A percentile compares a stretch with the other conserved stretches of the same genome.
phyloP scores from a whole-genome alignment of 345 rosid genomes.

The Dovyalis caffra region DNA sequence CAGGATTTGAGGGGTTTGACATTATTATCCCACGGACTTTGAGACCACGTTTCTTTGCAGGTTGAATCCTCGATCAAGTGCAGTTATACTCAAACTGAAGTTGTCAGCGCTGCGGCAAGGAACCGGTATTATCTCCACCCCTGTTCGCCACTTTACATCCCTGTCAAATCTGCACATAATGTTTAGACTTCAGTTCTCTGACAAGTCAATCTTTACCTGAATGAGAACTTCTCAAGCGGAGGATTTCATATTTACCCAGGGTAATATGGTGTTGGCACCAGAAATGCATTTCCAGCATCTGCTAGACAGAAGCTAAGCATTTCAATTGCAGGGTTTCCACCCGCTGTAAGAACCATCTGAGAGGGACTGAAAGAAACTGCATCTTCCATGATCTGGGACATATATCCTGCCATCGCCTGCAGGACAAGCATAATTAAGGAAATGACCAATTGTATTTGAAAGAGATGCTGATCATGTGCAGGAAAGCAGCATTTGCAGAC shows the following conservation, averaged over 20 bases:
- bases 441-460: neutral
- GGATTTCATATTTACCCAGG: slow-evolving; percentile 52
- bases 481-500: slow-evolving; percentile 3
- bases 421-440: slow-evolving; percentile 14
- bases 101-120: slow-evolving; percentile 84
- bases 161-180: slow-evolving; percentile 60
- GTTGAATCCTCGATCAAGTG: slow-evolving; percentile 75
- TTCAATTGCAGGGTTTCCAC: slow-evolving; percentile 75
- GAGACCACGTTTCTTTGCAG: slow-evolving; percentile 89
- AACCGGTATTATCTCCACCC: slow-evolving; percentile 81
- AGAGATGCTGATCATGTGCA: neutral
- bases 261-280: slow-evolving; percentile 79
- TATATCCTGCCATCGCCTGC: slow-evolving; percentile 79
- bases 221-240: slow-evolving; percentile 5
- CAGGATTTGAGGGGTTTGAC: slow-evolving; percentile 80
- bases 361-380: slow-evolving; percentile 61
- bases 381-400: slow-evolving; percentile 57
- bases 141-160: slow-evolving; percentile 86
- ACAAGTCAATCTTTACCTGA: neutral
- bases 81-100: slow-evolving; percentile 61
- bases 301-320: slow-evolving; percentile 86
- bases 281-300: slow-evolving; percentile 91
- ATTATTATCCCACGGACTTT: slow-evolving; percentile 72
- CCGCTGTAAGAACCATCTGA: slow-evolving; percentile 62
- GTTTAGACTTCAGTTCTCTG: slow-evolving; percentile 23